A percentile compares a stretch with the other conserved stretches of the same genome.
Evolutionary conservation across 306 rosid species (phyloP).

Genomic region (Abrus precatorius): DNA sequence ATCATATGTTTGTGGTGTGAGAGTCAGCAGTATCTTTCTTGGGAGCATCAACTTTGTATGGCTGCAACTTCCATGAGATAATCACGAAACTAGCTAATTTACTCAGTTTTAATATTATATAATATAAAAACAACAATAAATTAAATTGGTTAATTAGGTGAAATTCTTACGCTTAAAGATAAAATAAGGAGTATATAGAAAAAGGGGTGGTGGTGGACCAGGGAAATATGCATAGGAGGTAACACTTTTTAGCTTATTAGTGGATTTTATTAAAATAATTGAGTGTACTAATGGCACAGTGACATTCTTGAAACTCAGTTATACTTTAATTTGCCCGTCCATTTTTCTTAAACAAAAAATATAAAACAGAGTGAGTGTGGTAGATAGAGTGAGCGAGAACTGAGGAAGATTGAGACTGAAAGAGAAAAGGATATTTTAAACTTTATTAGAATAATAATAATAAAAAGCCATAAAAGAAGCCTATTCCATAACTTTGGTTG

Average conservation of each 20-base stretch:
- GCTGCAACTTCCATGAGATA: conserved; percentile 52
- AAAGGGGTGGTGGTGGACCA: conserved; percentile 25
- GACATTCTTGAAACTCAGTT: conserved; percentile 50
- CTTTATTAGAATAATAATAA: conserved; percentile 35
- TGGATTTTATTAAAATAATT: conserved; percentile 2
- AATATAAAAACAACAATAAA: not conserved
- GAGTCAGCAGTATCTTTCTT: conserved; percentile 68
- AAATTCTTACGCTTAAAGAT: conserved; percentile 45
- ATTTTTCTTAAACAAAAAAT: conserved; percentile 42
- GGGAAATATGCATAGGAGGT: not conserved
- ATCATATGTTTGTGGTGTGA: conserved; percentile 57
- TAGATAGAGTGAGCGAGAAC: conserved; percentile 48
- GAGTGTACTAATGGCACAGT: conserved; percentile 41
- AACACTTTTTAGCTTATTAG: not conserved
- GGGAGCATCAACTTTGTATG: conserved; percentile 69
- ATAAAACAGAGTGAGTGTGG: conserved; percentile 43
- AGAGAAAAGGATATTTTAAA: conserved; percentile 29
- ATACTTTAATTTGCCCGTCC: conserved; percentile 32
- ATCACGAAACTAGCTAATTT: conserved; percentile 27
- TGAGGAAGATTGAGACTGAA: conserved; percentile 20
- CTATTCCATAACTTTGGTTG: conserved; percentile 64
- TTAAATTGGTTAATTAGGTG: conserved; percentile 60
- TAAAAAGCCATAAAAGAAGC: conserved; percentile 44
- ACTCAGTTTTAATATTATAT: not conserved
- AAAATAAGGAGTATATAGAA: not conserved